Evolutionary conservation across 2,329 filamentous ascomycete genomes (phyloP).

Genomic region (Diplodia mutila): DNA sequence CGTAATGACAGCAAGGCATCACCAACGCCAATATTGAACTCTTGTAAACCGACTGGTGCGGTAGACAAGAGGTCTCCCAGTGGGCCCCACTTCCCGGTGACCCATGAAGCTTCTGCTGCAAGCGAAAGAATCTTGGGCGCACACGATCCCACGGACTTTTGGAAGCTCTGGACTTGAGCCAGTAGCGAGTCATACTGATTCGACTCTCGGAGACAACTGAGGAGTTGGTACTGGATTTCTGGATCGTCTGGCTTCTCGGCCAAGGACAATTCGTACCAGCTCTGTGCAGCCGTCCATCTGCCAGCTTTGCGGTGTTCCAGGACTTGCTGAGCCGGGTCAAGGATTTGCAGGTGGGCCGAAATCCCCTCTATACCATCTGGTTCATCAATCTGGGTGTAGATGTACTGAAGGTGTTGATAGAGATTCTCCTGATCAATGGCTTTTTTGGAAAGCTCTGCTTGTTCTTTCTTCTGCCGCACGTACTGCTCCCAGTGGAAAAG

Average conservation of each 20-base stretch:
- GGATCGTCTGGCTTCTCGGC: constrained; percentile 75
- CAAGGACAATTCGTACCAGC: constrained; percentile 93
- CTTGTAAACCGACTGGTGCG: constrained; percentile 54
- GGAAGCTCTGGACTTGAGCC: constrained; percentile 82
- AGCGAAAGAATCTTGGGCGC: constrained; percentile 69
- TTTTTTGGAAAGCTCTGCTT: constrained; percentile 53
- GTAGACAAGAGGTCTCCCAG: constrained; percentile 65
- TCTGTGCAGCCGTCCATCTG: constrained; percentile 91
- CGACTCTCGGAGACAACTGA: constrained; percentile 91
- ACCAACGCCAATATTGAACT: constrained; percentile 85
- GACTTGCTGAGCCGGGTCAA: constrained; percentile 93
- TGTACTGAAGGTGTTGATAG: constrained; percentile 81
- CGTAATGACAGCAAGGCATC: constrained; percentile 66
- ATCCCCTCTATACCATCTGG: constrained; percentile 96
- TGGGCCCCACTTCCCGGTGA: constrained; percentile 78
- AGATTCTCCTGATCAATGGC: constrained; percentile 62
- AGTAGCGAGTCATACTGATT: constrained; percentile 89
- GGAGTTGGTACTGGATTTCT: constrained; percentile 78
- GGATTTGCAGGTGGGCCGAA: constrained; percentile 78
- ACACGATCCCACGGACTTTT: constrained; percentile 39
- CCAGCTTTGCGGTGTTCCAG: constrained; percentile 91
- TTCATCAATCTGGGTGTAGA: constrained; percentile 97
- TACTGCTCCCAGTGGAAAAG: constrained; percentile 95
- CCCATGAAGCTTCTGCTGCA: constrained; percentile 90
- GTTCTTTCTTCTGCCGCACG: constrained; percentile 62